Evolutionary conservation across 805 yeast species (phyloP), one percentile per base, ranked within the genome.

Genomic region (Yamadazyma paraphyllophila): DNA sequence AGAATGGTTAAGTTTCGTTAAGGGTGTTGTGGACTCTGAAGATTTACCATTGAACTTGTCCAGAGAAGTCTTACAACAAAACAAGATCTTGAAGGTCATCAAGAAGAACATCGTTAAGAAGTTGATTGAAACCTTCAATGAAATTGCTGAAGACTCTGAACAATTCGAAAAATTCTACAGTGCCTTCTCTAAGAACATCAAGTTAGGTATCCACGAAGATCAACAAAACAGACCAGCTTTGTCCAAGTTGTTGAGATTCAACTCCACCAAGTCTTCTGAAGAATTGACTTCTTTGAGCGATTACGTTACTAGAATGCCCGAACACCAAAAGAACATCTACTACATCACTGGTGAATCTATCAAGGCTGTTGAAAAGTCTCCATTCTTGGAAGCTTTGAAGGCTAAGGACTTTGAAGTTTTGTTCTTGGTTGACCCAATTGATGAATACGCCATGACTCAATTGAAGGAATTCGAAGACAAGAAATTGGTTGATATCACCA

Each of bases 11-110:
- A 78, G 90, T 46, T 94, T 94, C 74, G 88, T 94, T 64, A 91
- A 80, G 78, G 99, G 99, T 85, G 99, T 94, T 73, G 99, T 94
- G 55, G 99, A 94, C 79, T 89, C 97, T 61, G 98, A 94, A 80
- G 99, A 94, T 77, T 81, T 94, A 74, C 99, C 99, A 74, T 85
- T 94, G 76, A 94, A 94, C 92, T 82, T 94, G 78, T 94, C 99
- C 62, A 92, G 99, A 88, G 99, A 94, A 80, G 87, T 95, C 87
- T 83, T 94, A 69, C 99, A 94, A 80, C 99, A 94, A 80, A 94
- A 94, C 89, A 94, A 94, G 88, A 94, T 94, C 74, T 83, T 94
- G 77, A 94, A 94, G 87, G 99, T 94, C 56, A 94, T 94, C 71
- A 90, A 95, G 82, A 94, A 94, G 92, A 94, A 94, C 83, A 86